A percentile compares a stretch with the other conserved stretches of the same genome.
Conservation (phyloP, 805 yeast genomes). For the Candida wancherniae region DNA sequence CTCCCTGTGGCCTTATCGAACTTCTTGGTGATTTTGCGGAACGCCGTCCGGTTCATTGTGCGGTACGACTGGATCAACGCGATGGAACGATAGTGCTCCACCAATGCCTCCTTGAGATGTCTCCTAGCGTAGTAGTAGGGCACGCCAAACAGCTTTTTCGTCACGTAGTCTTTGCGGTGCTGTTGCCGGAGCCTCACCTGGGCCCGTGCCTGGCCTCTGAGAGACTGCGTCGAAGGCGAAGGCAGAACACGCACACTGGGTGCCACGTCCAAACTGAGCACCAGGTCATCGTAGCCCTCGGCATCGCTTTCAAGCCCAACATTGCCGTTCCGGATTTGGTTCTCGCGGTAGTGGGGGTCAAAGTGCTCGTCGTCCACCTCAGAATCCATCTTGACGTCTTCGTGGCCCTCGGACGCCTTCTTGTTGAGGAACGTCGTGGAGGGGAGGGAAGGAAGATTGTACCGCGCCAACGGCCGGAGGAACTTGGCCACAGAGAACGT, state of each 20-base stretch:
- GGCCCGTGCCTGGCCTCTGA: too few relatives aligned
- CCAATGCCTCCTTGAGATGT: constrained; percentile 61
- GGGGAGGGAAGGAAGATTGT: constrained; percentile 41
- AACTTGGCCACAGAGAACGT: constrained; percentile 26
- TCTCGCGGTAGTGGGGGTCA: constrained; percentile 34
- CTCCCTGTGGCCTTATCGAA: constrained; percentile 70
- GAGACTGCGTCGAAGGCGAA: too few relatives aligned
- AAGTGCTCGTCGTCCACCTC: too few relatives aligned
- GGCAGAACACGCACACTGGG: constrained; percentile 1
- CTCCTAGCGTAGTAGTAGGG: constrained; percentile 63
- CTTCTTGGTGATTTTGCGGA: constrained; percentile 84
- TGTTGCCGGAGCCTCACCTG: constrained; percentile 17
- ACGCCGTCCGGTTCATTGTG: constrained; percentile 77
- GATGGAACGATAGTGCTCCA: constrained; percentile 70
- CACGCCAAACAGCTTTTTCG: constrained; percentile 34
- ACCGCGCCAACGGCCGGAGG: constrained; percentile 22
- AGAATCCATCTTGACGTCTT: constrained; percentile 6
- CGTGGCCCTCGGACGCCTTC: constrained; percentile 6
- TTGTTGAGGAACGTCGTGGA: constrained; percentile 27
- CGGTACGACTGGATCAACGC: constrained; percentile 68
- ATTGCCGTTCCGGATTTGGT: constrained; percentile 35
- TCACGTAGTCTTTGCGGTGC: constrained; percentile 47
- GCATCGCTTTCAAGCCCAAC: constrained; percentile 5
- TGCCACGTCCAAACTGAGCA: constrained; percentile 4
- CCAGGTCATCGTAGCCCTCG: constrained; percentile 7